Base-by-base conservation (phyloP, 2,329 filamentous ascomycete genomes). In the Arthrobotrys musiformis region DNA sequence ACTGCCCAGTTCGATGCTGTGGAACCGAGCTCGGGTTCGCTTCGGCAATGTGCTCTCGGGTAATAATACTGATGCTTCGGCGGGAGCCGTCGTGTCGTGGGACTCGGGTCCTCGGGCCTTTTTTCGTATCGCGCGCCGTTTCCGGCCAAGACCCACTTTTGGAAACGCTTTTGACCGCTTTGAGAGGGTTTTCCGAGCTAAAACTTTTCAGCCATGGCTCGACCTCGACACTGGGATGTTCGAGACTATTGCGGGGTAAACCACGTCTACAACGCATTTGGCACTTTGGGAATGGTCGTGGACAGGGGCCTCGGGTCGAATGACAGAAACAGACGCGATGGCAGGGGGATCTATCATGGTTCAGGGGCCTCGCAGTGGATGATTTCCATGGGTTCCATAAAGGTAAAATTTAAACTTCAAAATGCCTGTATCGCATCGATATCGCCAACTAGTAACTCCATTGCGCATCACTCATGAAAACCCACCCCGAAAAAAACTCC, bases 231-330 rank as follows among this genome's bases (percentile, higher is more conserved):
- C 30, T 46, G 11, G n/a, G n/a, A n/a, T 42, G 7, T 15, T 48
- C 44, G 58, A 62, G 22, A 13, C n/a, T n/a, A 30, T 46, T 64
- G 61, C 61, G 44, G 61, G 61, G 61, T 64, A 64, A 37, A 24
- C 2, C 22, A 48, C 15, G 9, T 48, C 26, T 15, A 35, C 61
- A 64, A 64, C 61, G 44, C 61, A 64, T 64, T 22, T 13, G 9
- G 2, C 30, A 35, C 44, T 22, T n/a, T 11, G 24, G 30, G 56
- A 4, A 52, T 7, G 15, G 48, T 15, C 24, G 17, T 30, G 48
- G 24, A 24, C 44, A 24, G 22, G 24, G 52, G 42, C 26, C 11
- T 64, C 60, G 40, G 26, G 28, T 50, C 40, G 54, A 58, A 58
- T 4, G 30, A 19, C 9, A 35, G 28, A 15, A 56, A 35, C 6